phyloP scores from a whole-genome alignment of 2,329 filamentous ascomycete species.

The Fusarium albosuccineum region DNA sequence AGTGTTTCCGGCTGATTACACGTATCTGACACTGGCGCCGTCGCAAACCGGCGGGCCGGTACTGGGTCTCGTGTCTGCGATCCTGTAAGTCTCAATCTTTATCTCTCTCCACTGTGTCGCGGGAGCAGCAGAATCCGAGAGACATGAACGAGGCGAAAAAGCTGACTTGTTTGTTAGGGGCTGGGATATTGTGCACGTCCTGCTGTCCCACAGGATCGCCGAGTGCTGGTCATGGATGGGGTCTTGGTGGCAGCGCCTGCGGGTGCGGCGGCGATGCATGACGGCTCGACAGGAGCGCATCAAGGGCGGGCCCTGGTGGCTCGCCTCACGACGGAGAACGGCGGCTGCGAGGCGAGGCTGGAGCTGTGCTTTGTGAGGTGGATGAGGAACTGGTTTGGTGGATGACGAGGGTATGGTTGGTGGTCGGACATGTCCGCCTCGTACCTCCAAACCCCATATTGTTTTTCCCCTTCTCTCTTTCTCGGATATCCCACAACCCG shows the following conservation, averaged over 20 bases:
- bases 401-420: too few relatives aligned
- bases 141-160: background rate
- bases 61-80: conserved; percentile 54
- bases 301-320: conserved; percentile 34
- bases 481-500: too few relatives aligned
- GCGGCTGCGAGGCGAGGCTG: conserved; percentile 37
- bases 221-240: conserved; percentile 40
- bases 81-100: conserved; percentile 47
- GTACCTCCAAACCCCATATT: background rate
- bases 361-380: conserved; percentile 41
- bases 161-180: conserved; percentile 35
- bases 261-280: conserved; percentile 28
- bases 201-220: conserved; percentile 37
- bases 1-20: conserved; percentile 54
- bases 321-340: conserved; percentile 31
- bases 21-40: conserved; percentile 53
- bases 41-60: conserved; percentile 49
- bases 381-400: background rate
- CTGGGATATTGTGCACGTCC: conserved; percentile 41
- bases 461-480: background rate
- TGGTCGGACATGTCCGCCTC: background rate
- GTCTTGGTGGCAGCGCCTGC: conserved; percentile 39
- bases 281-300: conserved; percentile 22
- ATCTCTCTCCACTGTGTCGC: background rate
- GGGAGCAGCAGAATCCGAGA: background rate